A percentile compares a stretch with the other conserved stretches of the same genome.
Evolutionary conservation across 2,329 filamentous ascomycete genomes (phyloP).

Genomic region (Periconia digitata): DNA sequence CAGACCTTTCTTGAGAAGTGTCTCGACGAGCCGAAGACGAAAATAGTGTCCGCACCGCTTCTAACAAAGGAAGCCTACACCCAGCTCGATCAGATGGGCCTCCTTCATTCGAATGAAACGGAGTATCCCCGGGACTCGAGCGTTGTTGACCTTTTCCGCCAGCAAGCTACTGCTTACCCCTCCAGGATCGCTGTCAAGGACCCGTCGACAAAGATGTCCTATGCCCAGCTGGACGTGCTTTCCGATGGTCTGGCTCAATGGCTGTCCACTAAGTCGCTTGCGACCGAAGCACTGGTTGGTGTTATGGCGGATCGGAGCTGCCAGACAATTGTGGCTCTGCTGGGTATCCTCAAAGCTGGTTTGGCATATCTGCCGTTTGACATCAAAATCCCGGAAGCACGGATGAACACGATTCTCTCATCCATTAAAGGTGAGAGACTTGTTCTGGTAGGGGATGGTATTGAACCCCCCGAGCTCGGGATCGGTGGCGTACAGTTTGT

Average conservation of each 20-base stretch:
- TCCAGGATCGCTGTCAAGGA: constrained; percentile 10
- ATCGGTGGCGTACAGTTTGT: constrained; percentile 32
- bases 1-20: constrained; percentile 2
- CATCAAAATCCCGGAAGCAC: constrained; percentile 35
- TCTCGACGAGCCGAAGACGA: constrained; percentile 4
- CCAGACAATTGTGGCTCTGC: constrained; percentile 34
- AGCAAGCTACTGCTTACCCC: constrained; percentile 2
- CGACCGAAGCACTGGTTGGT: constrained; percentile 11
- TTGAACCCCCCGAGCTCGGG: constrained; percentile 27
- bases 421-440: constrained; percentile 50
- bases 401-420: constrained; percentile 29
- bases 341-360: constrained; percentile 46
- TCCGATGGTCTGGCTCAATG: constrained; percentile 9
- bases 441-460: constrained; percentile 25
- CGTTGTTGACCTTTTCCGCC: constrained; percentile 8
- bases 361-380: constrained; percentile 42
- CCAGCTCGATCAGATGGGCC: neutral
- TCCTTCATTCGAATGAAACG: constrained; percentile 1
- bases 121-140: constrained; percentile 3
- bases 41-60: neutral
- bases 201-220: constrained; percentile 7
- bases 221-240: constrained; percentile 7
- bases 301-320: constrained; percentile 18
- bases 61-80: neutral
- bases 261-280: neutral